Evolutionary conservation across 2,329 filamentous ascomycete species (phyloP).

Genomic region (Chaetomium strumarium): DNA sequence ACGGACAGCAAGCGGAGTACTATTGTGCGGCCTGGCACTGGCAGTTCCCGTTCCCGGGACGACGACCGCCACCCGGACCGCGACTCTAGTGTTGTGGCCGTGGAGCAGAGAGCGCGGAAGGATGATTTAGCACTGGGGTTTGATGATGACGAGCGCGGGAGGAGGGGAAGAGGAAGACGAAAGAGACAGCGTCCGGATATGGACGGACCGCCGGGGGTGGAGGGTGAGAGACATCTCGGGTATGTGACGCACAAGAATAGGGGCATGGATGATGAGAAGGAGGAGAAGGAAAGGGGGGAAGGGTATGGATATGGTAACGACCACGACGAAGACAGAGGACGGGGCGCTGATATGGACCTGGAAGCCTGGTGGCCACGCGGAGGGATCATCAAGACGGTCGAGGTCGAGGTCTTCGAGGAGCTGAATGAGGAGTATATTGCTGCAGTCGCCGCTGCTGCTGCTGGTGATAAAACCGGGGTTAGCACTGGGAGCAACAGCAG

Average conservation of each 20-base stretch:
- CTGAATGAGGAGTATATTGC: slow-evolving; percentile 25
- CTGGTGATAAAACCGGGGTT: neutral
- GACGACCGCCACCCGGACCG: neutral
- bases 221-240: neutral
- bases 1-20: neutral
- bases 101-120: no score
- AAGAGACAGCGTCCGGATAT: neutral
- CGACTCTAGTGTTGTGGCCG: no score
- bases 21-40: neutral
- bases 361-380: slow-evolving; percentile 32
- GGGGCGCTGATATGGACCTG: slow-evolving; percentile 16
- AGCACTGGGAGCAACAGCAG: neutral
- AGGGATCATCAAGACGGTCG: slow-evolving; percentile 37
- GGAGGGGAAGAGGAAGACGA: slow-evolving; percentile 16
- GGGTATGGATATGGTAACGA: neutral
- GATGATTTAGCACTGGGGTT: no score
- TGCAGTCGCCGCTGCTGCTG: neutral
- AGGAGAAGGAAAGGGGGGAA: neutral
- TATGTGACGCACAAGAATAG: neutral
- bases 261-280: neutral
- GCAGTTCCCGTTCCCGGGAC: neutral
- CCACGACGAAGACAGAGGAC: neutral
- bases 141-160: slow-evolving; percentile 3
- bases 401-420: slow-evolving; percentile 33
- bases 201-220: slow-evolving; percentile 1